Base-by-base conservation (phyloP, 2,329 filamentous ascomycete species). In the Alternaria postmessia region DNA sequence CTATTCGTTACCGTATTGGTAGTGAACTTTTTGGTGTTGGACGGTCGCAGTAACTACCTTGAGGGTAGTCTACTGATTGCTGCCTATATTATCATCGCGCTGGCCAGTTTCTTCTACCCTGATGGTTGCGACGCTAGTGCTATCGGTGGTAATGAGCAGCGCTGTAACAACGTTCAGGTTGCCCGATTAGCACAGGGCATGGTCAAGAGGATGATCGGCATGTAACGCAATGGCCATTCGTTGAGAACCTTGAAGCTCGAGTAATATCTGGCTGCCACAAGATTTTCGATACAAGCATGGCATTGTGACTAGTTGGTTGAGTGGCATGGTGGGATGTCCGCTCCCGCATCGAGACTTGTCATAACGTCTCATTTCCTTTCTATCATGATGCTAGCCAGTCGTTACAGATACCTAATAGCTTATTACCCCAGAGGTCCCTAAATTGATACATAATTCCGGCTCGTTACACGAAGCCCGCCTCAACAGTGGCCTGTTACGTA, bases 11-110 rank as follows among this genome's bases (percentile, higher is more conserved):
- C 92, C 2, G 91, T 92, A 0, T 87, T 96, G 42, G 84, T 96
- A 34, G 91, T 94, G 59, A 96, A 96, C 75, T 96, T 96, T 75
- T 80, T 96, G 43, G 92, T 96, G 49, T 85, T 89, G 20, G 92
- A 96, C 69, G 93, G 92, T 30, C 88, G 92, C 75, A 93, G 89
- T 63, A 92, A 94, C 69, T 95, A 92, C 81, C 84, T 94, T 0
- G 92, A 95, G 77, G 92, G 92, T 3, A 87, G 88, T 61, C 80
- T 94, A 59, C 78, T 95, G 34, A 90, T 93, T 53, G 91, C 90
- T 39, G 84, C 92, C 4, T 95, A 95, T 72, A 82, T 90, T 41
- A 95, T 95, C 54, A 94, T 95, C 72, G 91, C 90, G 22, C 68
- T 84, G 46, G 77, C 78, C 12, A 81, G 81, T 44, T 85, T 83